phyloP scores from a whole-genome alignment of 73 alveolate species.

The Uronychia binucleata region DNA sequence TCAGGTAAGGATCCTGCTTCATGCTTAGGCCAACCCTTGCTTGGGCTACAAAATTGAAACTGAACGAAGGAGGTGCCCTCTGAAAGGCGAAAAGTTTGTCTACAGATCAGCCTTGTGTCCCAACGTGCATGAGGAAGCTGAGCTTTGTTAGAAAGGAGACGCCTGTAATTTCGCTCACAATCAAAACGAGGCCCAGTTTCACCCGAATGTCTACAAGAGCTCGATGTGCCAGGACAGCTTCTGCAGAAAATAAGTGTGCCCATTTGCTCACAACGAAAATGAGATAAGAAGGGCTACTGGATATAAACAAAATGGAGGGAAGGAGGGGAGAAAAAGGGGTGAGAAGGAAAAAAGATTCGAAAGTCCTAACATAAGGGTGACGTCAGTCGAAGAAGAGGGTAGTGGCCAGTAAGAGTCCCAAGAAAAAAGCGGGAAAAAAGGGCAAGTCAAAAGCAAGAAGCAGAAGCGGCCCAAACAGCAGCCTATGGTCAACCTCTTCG shows the following conservation, averaged over 20 bases:
- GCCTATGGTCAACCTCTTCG: neutral
- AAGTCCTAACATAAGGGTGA: neutral
- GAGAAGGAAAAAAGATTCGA: neutral
- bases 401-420: neutral
- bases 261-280: neutral
- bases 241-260: neutral
- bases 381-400: neutral
- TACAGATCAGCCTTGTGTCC: neutral
- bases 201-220: slow-evolving; percentile 20
- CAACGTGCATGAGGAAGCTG: neutral
- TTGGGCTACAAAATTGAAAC: neutral
- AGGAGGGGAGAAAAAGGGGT: neutral
- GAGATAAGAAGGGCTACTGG: neutral
- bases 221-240: slow-evolving; percentile 3
- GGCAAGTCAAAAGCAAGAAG: neutral
- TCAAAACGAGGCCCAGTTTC: slow-evolving; percentile 15
- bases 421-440: neutral
- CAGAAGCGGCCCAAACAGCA: neutral
- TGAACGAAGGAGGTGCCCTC: neutral
- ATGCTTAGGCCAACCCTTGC: neutral
- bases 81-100: neutral
- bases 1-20: no score
- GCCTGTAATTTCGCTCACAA: slow-evolving; percentile 18
- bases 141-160: slow-evolving; percentile 16
- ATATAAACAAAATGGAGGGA: slow-evolving; percentile 1